Evolutionary conservation across 345 rosid species (phyloP).

Genomic region (Citrus trifoliata): DNA sequence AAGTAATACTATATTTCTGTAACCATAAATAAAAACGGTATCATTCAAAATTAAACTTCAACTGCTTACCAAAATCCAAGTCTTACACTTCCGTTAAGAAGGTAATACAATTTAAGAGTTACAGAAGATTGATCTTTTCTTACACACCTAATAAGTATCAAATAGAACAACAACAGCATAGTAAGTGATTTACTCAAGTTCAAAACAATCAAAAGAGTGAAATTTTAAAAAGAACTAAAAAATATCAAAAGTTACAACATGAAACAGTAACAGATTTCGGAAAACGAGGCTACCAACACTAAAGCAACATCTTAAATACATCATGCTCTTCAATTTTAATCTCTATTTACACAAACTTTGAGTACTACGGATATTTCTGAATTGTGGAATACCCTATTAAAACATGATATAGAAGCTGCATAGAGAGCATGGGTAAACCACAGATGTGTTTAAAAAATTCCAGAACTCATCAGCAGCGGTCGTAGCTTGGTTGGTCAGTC

Average conservation of each 20-base stretch:
- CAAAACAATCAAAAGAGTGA: background rate
- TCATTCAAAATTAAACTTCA: constrained; percentile 4
- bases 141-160: constrained; percentile 60
- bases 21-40: background rate
- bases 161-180: background rate
- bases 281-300: background rate
- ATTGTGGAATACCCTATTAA: background rate
- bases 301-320: background rate
- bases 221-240: background rate
- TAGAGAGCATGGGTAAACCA: background rate
- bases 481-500: background rate
- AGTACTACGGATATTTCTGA: background rate
- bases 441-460: background rate
- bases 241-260: background rate
- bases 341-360: background rate
- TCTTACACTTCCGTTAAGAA: constrained; percentile 91
- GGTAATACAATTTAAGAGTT: constrained; percentile 76
- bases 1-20: background rate
- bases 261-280: background rate
- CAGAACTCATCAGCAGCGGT: background rate
- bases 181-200: background rate
- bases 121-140: constrained; percentile 84
- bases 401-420: background rate
- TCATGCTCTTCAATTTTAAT: background rate
- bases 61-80: constrained; percentile 88